Base-by-base conservation (phyloP, 225 moss, liverwort and hornwort genomes). In the Polytrichum commune region DNA sequence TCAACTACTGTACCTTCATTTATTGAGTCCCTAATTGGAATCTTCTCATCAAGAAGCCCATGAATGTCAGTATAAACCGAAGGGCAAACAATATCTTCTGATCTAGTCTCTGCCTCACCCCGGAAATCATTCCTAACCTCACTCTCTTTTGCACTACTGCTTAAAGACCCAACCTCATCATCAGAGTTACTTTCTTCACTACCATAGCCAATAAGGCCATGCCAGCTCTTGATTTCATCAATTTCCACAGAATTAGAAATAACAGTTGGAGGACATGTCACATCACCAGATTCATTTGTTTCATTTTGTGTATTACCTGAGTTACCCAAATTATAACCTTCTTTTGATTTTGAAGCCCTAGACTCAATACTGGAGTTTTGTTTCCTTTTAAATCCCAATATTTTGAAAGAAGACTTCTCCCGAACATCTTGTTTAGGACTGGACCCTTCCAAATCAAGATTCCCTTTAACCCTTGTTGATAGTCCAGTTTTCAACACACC, bases 151-250 rank as follows among this genome's bases (percentile, higher is more conserved):
- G 33, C 33, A 5, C 66, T 66, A 46, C n/a, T 19, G 23, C 23
- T 32, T 24, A 10, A 53, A 53, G 20, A 66, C 66, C 23, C 35
- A 7, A 16, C 7, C 20, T 66, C 60, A 29, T 32, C 58, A 29
- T 58, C 70, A 27, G 19, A 27, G 5, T 70, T 33, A 61, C 70
- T 70, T 32, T 70, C 70, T 70, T 70, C 70, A 30, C 70, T 70
- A n/a, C 60, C 70, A 56, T 70, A 70, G 25, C 70, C 70, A 70
- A 70, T 60, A 7, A 70, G 70, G 58, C 70, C 70, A 60, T 58
- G 70, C 70, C 70, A 70, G 20, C 60, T 70, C 13, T 29, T 23
- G 4, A 18, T 8, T 29, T 70, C 70, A 29, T 29, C 60, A 60
- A 4, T 24, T 18, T 60, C 70, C 10, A 53, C 54, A 5, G 55